These are phyloP conservation scores for Syzygium aqueum DNA, from an alignment of 345 rosid species.

Conservation along the genomic window DNA sequence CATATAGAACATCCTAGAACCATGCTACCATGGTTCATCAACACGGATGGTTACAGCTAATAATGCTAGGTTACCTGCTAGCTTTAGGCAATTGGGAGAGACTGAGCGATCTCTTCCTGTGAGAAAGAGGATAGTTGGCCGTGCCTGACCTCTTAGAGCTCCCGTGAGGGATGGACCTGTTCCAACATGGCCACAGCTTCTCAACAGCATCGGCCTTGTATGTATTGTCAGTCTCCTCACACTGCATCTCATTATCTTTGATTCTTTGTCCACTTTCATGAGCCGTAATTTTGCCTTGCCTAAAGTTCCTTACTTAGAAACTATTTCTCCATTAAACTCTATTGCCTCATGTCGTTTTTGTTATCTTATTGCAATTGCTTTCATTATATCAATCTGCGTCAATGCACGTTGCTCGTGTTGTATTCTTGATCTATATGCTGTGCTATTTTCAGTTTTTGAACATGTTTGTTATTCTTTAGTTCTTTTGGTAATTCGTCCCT, in stretches of 20 bases:
- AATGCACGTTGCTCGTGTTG: background rate
- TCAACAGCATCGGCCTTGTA: background rate
- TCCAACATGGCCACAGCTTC: conserved; percentile 25
- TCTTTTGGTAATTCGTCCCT: background rate
- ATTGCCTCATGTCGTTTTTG: background rate
- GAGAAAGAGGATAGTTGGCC: conserved; percentile 25
- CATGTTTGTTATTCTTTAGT: background rate
- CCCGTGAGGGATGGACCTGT: conserved; percentile 19
- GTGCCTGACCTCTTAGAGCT: conserved; percentile 38
- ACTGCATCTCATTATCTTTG: background rate
- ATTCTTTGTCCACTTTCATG: background rate
- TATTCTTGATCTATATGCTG: background rate
- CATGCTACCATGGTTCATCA: conserved; percentile 44
- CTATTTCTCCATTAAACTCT: background rate
- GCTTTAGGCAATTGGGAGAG: conserved; percentile 19
- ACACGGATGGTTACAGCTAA: conserved; percentile 7
- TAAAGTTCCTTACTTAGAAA: background rate
- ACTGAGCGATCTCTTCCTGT: conserved; percentile 18
- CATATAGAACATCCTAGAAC: conserved; percentile 71
- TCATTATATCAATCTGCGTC: background rate
- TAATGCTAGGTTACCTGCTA: conserved; percentile 14
- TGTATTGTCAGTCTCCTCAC: conserved; percentile 21
- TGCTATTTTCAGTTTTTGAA: background rate
- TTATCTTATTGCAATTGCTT: background rate
- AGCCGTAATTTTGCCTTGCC: conserved; percentile 26